phyloP scores from a whole-genome alignment of 805 yeast genomes.

The Lipomyces sp. region DNA sequence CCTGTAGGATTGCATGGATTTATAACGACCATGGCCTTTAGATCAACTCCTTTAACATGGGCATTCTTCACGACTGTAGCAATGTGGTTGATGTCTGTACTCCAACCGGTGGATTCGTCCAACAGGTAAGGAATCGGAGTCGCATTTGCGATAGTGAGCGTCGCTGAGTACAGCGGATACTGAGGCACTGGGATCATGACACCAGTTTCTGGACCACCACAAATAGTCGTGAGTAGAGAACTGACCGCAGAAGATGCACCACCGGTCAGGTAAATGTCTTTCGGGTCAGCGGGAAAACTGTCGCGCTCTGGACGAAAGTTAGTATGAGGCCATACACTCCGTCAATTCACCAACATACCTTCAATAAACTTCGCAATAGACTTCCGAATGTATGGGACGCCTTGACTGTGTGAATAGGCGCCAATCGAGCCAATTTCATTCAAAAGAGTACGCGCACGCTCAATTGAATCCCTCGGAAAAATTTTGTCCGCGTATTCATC shows the following conservation, averaged over 20 bases:
- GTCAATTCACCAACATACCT: slow-evolving; percentile 3
- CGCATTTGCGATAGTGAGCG: slow-evolving; percentile 80
- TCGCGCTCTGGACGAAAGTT: slow-evolving; percentile 63
- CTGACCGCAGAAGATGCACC: slow-evolving; percentile 97
- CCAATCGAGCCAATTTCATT: slow-evolving; percentile 80
- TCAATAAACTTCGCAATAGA: slow-evolving; percentile 79
- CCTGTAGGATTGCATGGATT: slow-evolving; percentile 99
- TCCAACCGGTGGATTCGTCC: slow-evolving; percentile 83
- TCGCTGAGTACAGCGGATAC: slow-evolving; percentile 96
- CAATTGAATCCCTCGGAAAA: slow-evolving; percentile 70
- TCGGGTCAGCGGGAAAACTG: slow-evolving; percentile 67
- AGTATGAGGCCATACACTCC: background rate
- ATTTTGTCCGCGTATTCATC: slow-evolving; percentile 40
- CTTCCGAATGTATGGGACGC: slow-evolving; percentile 71
- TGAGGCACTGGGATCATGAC: slow-evolving; percentile 95
- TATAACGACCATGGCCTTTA: slow-evolving; percentile 85
- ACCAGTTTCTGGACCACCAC: slow-evolving; percentile 71
- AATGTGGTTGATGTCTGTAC: slow-evolving; percentile 72
- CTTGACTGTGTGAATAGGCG: slow-evolving; percentile 94
- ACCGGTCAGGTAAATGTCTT: slow-evolving; percentile 79
- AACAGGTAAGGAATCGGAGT: slow-evolving; percentile 84
- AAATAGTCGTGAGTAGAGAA: slow-evolving; percentile 70
- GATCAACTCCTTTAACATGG: slow-evolving; percentile 57
- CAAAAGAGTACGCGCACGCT: slow-evolving; percentile 68
- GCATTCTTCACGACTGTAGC: slow-evolving; percentile 58